Base-by-base conservation (phyloP, 805 yeast genomes). In the Kluyveromyces wickerhamii region DNA sequence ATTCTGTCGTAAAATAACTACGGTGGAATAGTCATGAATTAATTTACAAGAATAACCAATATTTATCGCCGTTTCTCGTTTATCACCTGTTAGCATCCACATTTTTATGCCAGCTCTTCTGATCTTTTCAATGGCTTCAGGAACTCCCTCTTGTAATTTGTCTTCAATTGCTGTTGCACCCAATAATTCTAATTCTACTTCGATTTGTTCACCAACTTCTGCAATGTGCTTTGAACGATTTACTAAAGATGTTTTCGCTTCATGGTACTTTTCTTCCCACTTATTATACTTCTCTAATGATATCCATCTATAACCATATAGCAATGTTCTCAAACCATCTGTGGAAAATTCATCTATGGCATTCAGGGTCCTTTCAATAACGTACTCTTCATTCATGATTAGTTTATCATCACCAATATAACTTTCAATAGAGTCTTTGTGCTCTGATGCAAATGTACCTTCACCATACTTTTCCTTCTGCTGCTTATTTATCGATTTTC, bases 21-120 rank as follows among this genome's bases (percentile, higher is more conserved):
- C 84, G 0, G 94, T 82, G 0, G 96, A 86, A 53, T 82, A 92
- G 51, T 92, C 98, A 49, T 89, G 83, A 50, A 92, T 89, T 44
- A 92, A 65, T 22, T 86, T 77, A 58, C 98, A 92, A 5, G 98
- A 83, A 51, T 88, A 84, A 1, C 97, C 98, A 58, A 92, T 89
- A 52, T 87, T 92, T 41, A 92, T 87, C 1, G 99, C 99, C 0
- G 99, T 92, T 59, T 92, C 99, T 39, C 96, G 68, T 54, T 94
- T 94, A 56, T 92, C 99, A 29, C 99, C 99, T 0, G 99, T 92
- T 31, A 92, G 65, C 96, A 92, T 92, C 99, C 99, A 92, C 67
- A 92, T 62, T 50, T 80, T 85, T 38, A 92, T 86, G 2, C 95
- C 95, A 0, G 99, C 97, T 43, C 94, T 69, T 47, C 95, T 73